Evolutionary conservation across 169 alveolate species (phyloP).

Genomic region (Eimeria maxima): DNA sequence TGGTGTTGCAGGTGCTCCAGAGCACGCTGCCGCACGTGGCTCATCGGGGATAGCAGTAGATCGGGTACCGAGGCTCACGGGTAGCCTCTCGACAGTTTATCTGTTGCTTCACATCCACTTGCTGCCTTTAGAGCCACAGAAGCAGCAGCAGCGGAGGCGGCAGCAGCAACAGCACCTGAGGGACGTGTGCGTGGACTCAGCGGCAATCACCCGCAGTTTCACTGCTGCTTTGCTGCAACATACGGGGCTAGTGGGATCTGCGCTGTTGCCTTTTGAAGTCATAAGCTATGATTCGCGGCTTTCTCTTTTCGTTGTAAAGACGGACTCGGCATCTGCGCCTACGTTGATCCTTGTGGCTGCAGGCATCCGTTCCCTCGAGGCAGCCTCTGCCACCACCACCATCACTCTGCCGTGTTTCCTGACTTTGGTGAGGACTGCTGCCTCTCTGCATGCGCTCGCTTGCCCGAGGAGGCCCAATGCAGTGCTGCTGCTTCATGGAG

Average conservation of each 20-base stretch:
- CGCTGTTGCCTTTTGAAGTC: slow-evolving; percentile 42
- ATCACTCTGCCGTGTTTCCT: slow-evolving; percentile 40
- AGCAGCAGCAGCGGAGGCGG: slow-evolving; percentile 6
- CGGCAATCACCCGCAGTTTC: slow-evolving; percentile 18
- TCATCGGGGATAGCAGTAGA: not conserved
- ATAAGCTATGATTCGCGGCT: slow-evolving; percentile 40
- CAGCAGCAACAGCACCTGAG: slow-evolving; percentile 22
- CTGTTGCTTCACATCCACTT: slow-evolving; percentile 47
- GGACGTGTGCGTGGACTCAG: slow-evolving; percentile 29
- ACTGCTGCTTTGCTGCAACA: slow-evolving; percentile 67
- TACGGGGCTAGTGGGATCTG: slow-evolving; percentile 43
- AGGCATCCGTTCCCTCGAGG: not conserved
- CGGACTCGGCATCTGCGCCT: slow-evolving; percentile 59
- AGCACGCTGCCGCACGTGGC: not conserved
- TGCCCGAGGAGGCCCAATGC: slow-evolving; percentile 75
- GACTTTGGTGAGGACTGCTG: slow-evolving; percentile 47
- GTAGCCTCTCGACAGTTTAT: slow-evolving; percentile 67
- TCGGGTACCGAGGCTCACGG: not conserved
- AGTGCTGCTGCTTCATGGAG: not conserved
- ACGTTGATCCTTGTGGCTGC: slow-evolving; percentile 54
- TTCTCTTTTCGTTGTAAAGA: slow-evolving; percentile 17
- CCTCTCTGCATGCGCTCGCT: slow-evolving; percentile 48
- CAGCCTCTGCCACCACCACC: slow-evolving; percentile 18
- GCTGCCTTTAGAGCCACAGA: slow-evolving; percentile 20
- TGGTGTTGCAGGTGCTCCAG: not conserved